Evolutionary conservation across 345 rosid species (phyloP), one percentile per base, ranked within the genome.

Genomic region (Arabidopsis arenosa): DNA sequence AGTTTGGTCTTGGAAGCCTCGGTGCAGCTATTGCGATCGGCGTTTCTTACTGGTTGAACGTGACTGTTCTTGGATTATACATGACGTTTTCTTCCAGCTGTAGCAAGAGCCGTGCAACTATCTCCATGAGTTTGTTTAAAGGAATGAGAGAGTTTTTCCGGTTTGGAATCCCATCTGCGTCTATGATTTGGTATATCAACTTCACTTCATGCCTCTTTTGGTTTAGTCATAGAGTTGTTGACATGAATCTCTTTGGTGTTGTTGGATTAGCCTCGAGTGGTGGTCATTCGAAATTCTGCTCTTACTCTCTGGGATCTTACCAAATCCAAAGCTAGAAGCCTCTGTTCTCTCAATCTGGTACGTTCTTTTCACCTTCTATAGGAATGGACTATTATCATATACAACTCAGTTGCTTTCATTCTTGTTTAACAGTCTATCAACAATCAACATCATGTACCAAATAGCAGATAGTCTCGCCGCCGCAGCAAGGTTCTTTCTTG

Each of bases 231-330:
- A 17, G 10, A 1, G 30, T 45, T 40, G 6, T 40, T 6, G 33
- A 44, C 56, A 58, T 72, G 28, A 32, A 9, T 18, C 37, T 52
- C 30, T 32, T 10, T 63, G 77, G 82, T 83, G 59, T 44, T 83
- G 59, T 44, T 72, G 57, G 0, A 41, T 44, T 6, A 95, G 97
- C 86, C 90, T 92, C 3, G 96, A 95, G 75, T 92, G 97, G 97
- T 95, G 97, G 97, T 95, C 99, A 41, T 95, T 86, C 75, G 97
- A 94, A 75, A 74, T 92, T 49, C 85, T 94, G n/a, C 70, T 84
- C 59, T 45, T 94, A 84, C 84, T 94, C 40, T 94, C 96, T n/a
- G 97, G 98, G 7, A 63, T 90, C 14, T 63, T 92, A 30, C 95
- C 96, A 4, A 92, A 90, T 76, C 95, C 96, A 0, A 69, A 84